Conservation (phyloP, 164 flowering plant genomes). For the Piper longum region DNA sequence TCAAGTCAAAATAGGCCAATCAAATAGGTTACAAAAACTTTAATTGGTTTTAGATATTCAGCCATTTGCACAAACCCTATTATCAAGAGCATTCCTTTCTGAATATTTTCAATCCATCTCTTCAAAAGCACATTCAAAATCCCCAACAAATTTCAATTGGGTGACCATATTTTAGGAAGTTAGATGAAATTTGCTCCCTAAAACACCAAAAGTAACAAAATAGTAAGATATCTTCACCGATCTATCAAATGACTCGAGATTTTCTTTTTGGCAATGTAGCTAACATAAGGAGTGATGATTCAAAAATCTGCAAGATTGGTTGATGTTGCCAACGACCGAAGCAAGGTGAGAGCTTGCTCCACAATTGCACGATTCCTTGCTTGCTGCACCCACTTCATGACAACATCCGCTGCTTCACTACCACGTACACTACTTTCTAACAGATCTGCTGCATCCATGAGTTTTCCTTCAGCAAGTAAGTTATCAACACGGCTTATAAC, state of each 20-base stretch:
- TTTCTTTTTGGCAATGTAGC: background rate
- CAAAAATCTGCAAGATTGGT: constrained; percentile 38
- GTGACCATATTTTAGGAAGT: too few relatives aligned
- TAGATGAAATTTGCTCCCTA: too few relatives aligned
- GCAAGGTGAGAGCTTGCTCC: constrained; percentile 75
- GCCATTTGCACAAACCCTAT: too few relatives aligned
- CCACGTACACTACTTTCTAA: constrained; percentile 73
- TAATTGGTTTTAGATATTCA: too few relatives aligned
- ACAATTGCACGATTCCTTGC: constrained; percentile 77
- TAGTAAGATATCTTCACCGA: too few relatives aligned
- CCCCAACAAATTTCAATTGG: too few relatives aligned
- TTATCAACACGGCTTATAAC: constrained; percentile 57
- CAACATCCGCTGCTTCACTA: constrained; percentile 60
- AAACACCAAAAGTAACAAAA: too few relatives aligned
- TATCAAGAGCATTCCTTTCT: too few relatives aligned
- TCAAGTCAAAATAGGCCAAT: too few relatives aligned
- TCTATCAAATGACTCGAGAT: background rate
- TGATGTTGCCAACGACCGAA: constrained; percentile 76
- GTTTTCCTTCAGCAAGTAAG: constrained; percentile 69
- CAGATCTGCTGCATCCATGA: constrained; percentile 75
- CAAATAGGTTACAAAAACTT: too few relatives aligned
- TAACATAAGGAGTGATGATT: background rate
- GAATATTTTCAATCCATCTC: too few relatives aligned
- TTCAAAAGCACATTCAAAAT: too few relatives aligned
- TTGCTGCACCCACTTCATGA: constrained; percentile 54